These are phyloP conservation scores for Cajanus cajan DNA, from an alignment of 306 rosid genomes.

Conservation along the genomic window DNA sequence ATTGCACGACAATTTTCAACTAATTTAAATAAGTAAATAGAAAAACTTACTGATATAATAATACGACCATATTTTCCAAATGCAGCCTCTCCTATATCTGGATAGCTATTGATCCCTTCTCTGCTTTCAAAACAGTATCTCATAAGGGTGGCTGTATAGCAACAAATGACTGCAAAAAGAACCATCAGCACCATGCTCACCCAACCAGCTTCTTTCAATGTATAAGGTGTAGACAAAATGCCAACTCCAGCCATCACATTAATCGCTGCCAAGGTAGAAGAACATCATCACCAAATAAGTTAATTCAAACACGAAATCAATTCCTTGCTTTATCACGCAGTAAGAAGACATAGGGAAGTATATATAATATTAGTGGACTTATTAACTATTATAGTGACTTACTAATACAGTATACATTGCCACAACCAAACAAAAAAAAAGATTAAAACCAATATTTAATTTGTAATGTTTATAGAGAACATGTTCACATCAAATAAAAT, in stretches of 20 bases:
- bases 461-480: not conserved
- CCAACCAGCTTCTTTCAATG: slow-evolving; percentile 80
- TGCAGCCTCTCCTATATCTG: slow-evolving; percentile 90
- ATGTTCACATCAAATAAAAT: not conserved
- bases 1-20: not conserved
- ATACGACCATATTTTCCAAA: slow-evolving; percentile 77
- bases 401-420: too few species aligned
- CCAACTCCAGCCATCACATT: slow-evolving; percentile 87
- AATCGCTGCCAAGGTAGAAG: slow-evolving; percentile 45
- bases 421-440: too few species aligned
- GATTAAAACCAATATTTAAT: too few species aligned
- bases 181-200: slow-evolving; percentile 58
- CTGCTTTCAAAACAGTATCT: slow-evolving; percentile 65
- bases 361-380: too few species aligned
- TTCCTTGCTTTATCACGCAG: too few species aligned
- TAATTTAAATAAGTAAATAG: slow-evolving; percentile 7
- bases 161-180: slow-evolving; percentile 66
- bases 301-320: too few species aligned
- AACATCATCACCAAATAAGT: too few species aligned
- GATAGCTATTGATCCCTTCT: slow-evolving; percentile 62
- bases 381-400: too few species aligned
- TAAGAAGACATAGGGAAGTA: too few species aligned
- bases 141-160: slow-evolving; percentile 78
- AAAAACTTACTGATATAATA: slow-evolving; percentile 60
- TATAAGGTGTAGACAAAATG: slow-evolving; percentile 68